Base-by-base conservation (phyloP, 164 flowering plant genomes). In the Stephania yunnanensis region DNA sequence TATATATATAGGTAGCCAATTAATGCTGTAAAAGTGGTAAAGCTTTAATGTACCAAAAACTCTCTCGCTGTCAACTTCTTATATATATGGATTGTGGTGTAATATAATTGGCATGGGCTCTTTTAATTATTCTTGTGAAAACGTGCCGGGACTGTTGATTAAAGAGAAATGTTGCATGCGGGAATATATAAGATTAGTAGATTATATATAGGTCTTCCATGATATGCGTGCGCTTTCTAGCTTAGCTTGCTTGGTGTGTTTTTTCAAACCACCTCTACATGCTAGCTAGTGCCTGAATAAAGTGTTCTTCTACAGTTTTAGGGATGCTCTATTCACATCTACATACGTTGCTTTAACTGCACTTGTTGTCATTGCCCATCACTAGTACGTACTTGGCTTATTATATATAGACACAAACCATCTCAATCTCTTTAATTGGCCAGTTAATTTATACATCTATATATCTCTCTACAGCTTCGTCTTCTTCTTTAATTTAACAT, bases 101-200 rank as follows among this genome's bases (percentile, higher is more conserved):
- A 46, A 30, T 78, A 67, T 25, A 25, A 25, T 61, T 22, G 10
- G 61, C 22, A 25, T 46, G 48, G 25, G 25, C 25, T 58, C 9
- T 71, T 44, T 30, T 61, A 68, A 36, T 77, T 74, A 73, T 65
- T 53, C 74, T 30, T 77, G 78, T 77, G 82, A 72, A 81, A 83
- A 74, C 76, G 85, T 79, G 86, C 83, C 78, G 3, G 3, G 68
- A 78, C 81, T 77, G 79, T 73, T 36, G 73, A 68, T 68, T 76
- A 75, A 79, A 81, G 82, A 79, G 80, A 77, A 76, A 74, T 73
- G 44, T 2, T 86, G 86, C 86, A 86, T 81, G 88, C 86, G 85
- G 82, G 85, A 82, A 82, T 85, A 75, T 36, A 2, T 74, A 70
- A 58, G 64, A 58, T 58, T 50, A 77, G 74, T 50, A 77, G 74